phyloP scores from a whole-genome alignment of 257 asterid genomes.

The Gentiana macrophylla region DNA sequence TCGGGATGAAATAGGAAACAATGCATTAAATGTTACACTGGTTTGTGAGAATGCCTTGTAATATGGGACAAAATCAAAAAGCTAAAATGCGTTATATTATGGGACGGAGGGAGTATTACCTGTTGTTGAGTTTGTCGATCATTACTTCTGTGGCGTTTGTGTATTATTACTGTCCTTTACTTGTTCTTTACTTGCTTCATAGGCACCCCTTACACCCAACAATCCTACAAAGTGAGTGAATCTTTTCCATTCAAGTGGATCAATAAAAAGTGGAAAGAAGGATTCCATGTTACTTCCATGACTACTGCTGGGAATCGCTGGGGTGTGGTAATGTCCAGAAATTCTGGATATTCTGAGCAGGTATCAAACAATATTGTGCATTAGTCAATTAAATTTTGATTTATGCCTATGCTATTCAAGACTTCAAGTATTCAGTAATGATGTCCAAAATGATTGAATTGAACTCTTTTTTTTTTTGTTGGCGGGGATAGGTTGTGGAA shows the following conservation, averaged over 20 bases:
- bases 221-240: conserved; percentile 94
- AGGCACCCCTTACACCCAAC: conserved; percentile 97
- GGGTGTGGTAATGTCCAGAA: conserved; percentile 99
- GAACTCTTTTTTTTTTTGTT: not conserved
- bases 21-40: no score
- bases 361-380: conserved; percentile 21
- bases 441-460: not conserved
- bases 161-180: not conserved
- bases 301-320: conserved; percentile 98
- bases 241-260: conserved; percentile 99
- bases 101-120: no score
- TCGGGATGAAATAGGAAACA: no score
- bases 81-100: no score
- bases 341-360: conserved; percentile 91
- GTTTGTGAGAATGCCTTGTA: no score
- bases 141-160: not conserved
- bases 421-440: no score
- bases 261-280: conserved; percentile 98
- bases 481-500: conserved; percentile 61
- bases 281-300: conserved; percentile 97
- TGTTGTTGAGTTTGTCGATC: no score
- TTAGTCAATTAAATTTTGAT: not conserved
- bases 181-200: not conserved
- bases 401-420: not conserved
- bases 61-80: no score